phyloP scores from a whole-genome alignment of 345 rosid genomes.

The Citrus maxima region DNA sequence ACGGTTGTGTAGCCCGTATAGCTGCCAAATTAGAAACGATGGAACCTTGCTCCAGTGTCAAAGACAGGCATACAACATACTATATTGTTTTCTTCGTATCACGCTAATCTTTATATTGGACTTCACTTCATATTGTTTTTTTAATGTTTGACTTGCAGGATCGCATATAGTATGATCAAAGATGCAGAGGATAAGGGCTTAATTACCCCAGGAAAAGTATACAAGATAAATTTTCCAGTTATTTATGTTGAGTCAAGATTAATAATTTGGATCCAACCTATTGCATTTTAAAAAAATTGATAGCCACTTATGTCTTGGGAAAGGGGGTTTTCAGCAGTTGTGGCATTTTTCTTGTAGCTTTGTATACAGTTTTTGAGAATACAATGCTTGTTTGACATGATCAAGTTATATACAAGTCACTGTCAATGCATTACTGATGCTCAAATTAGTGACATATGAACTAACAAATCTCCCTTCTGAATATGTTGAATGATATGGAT shows the following conservation, averaged over 20 bases:
- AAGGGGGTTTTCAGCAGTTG: too few species aligned
- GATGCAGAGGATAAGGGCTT: slow-evolving; percentile 74
- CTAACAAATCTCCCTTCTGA: neutral
- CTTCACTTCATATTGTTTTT: neutral
- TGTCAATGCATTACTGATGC: neutral
- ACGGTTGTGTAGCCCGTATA: slow-evolving; percentile 55
- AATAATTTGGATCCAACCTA: too few species aligned
- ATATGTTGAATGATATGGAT: neutral
- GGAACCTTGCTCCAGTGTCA: slow-evolving; percentile 51
- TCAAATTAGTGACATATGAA: neutral
- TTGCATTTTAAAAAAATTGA: neutral
- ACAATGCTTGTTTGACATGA: too few species aligned
- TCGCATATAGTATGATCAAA: slow-evolving; percentile 55
- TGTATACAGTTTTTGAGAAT: too few species aligned
- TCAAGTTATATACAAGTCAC: too few species aligned
- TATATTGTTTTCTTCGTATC: neutral
- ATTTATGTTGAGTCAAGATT: neutral
- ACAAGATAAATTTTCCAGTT: neutral
- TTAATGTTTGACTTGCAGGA: slow-evolving; percentile 20
- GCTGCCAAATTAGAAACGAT: slow-evolving; percentile 69
- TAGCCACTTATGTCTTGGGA: too few species aligned
- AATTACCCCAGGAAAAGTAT: slow-evolving; percentile 55
- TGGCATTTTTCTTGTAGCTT: too few species aligned
- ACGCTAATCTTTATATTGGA: neutral
- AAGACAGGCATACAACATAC: slow-evolving; percentile 37